Conservation (phyloP, 495 filamentous ascomycete genomes). For the Talaromyces stipitatus region DNA sequence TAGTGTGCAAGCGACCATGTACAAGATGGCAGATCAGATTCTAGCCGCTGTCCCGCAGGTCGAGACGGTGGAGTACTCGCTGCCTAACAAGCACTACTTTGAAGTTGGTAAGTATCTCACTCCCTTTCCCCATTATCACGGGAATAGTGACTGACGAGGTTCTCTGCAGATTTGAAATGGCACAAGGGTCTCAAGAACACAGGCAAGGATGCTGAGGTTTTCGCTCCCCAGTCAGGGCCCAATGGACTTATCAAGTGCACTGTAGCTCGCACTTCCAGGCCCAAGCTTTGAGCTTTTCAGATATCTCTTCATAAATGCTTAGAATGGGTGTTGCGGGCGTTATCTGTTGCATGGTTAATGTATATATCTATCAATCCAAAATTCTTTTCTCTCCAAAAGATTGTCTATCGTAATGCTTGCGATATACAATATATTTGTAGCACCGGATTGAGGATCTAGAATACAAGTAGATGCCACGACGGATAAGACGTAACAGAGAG, state of each 20-base stretch:
- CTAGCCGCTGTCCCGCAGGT: slow-evolving; percentile 65
- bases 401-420: neutral
- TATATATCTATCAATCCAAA: slow-evolving; percentile 2
- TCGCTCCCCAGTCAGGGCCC: slow-evolving; percentile 83
- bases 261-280: slow-evolving; percentile 53
- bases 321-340: slow-evolving; percentile 3
- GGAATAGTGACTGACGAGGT: slow-evolving; percentile 3
- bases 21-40: slow-evolving; percentile 92
- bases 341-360: neutral
- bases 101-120: slow-evolving; percentile 70
- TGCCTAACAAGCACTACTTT: slow-evolving; percentile 99
- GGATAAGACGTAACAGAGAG: slow-evolving; percentile 10
- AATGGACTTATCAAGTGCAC: slow-evolving; percentile 97
- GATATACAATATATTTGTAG: slow-evolving; percentile 7
- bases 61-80: slow-evolving; percentile 66
- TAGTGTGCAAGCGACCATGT: slow-evolving; percentile 96
- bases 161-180: slow-evolving; percentile 74
- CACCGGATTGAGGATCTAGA: slow-evolving; percentile 2
- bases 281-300: slow-evolving; percentile 25
- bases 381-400: neutral
- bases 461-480: slow-evolving; percentile 2
- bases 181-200: slow-evolving; percentile 96
- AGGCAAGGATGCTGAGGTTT: slow-evolving; percentile 93
- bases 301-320: slow-evolving; percentile 6
- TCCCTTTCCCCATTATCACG: neutral